Evolutionary conservation across 2,329 filamentous ascomycete genomes (phyloP).

Genomic region (Capronia coronata): DNA sequence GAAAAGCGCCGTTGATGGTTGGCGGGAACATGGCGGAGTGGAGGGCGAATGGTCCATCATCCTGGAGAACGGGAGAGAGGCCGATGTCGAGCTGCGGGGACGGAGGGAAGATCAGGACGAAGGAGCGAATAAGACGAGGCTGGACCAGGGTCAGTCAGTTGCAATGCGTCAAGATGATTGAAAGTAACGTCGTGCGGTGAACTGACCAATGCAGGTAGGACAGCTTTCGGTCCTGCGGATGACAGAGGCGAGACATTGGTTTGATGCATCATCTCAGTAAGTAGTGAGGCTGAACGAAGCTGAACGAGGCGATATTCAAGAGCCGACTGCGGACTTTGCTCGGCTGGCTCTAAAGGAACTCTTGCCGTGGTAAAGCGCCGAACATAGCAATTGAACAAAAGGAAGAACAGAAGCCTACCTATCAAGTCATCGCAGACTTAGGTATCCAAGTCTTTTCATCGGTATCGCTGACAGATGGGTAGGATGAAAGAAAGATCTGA

Average conservation of each 20-base stretch:
- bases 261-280: no score
- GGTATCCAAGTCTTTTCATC: no score
- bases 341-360: no score
- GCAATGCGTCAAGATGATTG: slow-evolving; percentile 1
- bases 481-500: no score
- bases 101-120: not conserved
- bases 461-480: no score
- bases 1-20: not conserved
- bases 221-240: not conserved
- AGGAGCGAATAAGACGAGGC: slow-evolving; percentile 13
- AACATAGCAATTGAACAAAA: no score
- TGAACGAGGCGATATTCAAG: not conserved
- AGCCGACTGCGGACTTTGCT: no score
- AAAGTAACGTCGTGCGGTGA: slow-evolving; percentile 16
- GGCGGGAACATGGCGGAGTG: not conserved
- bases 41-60: not conserved
- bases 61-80: not conserved
- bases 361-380: no score
- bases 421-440: no score
- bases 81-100: slow-evolving; percentile 2
- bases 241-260: not conserved
- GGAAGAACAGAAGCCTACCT: no score
- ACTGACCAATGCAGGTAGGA: not conserved
- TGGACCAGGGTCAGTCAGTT: not conserved
- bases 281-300: not conserved